Evolutionary conservation across 495 filamentous ascomycete species (phyloP), one percentile per base, ranked within the genome.

Genomic region (Penicillium chermesinum): DNA sequence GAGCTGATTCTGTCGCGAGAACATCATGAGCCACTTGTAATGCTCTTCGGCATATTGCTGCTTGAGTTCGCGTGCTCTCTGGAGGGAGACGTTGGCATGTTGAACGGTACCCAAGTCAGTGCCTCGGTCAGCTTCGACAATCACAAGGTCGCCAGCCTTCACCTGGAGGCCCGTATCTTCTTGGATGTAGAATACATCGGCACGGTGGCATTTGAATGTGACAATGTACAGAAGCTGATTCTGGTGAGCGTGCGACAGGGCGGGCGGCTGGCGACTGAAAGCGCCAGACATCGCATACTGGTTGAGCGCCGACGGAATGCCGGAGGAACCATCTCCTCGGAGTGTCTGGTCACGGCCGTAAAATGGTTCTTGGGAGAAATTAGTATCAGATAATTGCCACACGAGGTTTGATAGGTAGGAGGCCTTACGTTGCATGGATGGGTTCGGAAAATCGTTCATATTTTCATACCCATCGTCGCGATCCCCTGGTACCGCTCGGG

Each of bases 1-100:
- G 52, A 84, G 68, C 47, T 78, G 74, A 17, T 70, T 71, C 41
- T 82, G 80, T 25, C 79, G 84, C 9, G 89, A 94, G 64, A 95
- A 97, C 83, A 96, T 89, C 86, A 96, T 95, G 25, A 98, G 77
- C 85, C 90, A 96, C 55, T 85, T 87, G 65, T 94, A 95, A 55
- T 98, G 93, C 57, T 96, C 89, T 63, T 95, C 85, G 14, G 85
- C 86, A 55, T 88, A 93, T 44, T 88, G 80, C 46, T 95, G 88
- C 63, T 95, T 95, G 53, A 89, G 67, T 37, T 91, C 84, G 52
- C 91, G 89, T 0, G 94, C 93, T 42, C 84, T 79, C 48, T 86
- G 80, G 74, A 88, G 85, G 18, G 86, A 84, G 32, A 96, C 79
- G 55, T 91, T 89, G 34, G 89, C 84, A 51, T 84, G 80, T 34